Base-by-base conservation (phyloP, 208 protist species). In the Trypanosoma boissoni region DNA sequence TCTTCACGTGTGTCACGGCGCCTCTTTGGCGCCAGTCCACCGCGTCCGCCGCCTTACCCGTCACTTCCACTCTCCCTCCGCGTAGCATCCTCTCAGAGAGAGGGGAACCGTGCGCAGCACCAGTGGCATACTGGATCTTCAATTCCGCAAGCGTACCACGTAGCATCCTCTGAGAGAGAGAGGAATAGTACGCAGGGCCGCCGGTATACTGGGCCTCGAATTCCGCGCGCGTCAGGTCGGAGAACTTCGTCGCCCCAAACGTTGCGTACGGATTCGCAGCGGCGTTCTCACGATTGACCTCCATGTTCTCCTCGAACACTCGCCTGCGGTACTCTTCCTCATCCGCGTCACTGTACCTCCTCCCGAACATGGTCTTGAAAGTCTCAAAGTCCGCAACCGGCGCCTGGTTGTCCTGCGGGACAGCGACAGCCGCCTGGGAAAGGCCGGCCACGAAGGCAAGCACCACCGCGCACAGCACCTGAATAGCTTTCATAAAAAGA, bases 1-100 rank as follows among this genome's bases (percentile, higher is more conserved):
- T 71, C 88, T 98, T 98, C 42, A 99, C 95, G 9, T 48, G 68
- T 4, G 91, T 94, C 51, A 98, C 93, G 23, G 80, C 86, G 46
- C 83, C 83, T 21, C 91, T 54, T 39, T 79, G 39, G 39, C 88
- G 80, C 96, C 94, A 97, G 75, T 98, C 93, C 8, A 39, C 8
- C 18, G 34, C 62, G 5, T n/a, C 2, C 2, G 48, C 43, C 12
- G 34, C 28, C 24, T 29, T 43, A 29, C 1, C 10, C 36, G n/a
- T 28, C n/a, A 8, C 23, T n/a, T 55, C 43, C 36, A 27, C 58
- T n/a, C n/a, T n/a, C n/a, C n/a, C n/a, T n/a, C n/a, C n/a, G n/a
- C n/a, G n/a, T n/a, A n/a, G n/a, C n/a, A n/a, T n/a, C n/a, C n/a
- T n/a, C 14, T 16, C 31, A 39, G 43, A 27, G 55, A 21, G 1